Evolutionary conservation across 768 basidiomycete species (phyloP).

Genomic region (Leccinum longicurvipes): DNA sequence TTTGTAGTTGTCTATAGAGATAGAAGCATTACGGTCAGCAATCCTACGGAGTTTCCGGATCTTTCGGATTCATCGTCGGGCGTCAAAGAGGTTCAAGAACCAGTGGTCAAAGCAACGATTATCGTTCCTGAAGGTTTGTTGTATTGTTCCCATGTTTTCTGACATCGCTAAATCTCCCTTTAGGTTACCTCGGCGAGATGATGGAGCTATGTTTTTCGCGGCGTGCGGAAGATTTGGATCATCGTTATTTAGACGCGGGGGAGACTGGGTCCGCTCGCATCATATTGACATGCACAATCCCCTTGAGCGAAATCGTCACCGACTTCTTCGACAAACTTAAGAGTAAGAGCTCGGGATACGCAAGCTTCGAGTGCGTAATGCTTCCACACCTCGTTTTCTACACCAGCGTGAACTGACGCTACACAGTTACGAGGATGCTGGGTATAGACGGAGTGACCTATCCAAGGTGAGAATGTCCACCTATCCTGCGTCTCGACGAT

Average conservation of each 20-base stretch:
- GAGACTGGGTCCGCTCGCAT: constrained; percentile 49
- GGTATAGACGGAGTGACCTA: constrained; percentile 77
- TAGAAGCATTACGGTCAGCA: constrained; percentile 67
- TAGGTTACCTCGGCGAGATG: constrained; percentile 93
- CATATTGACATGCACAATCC: constrained; percentile 80
- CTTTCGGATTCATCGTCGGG: constrained; percentile 53
- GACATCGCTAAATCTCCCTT: background rate
- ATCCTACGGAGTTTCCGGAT: constrained; percentile 96
- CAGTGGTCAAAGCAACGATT: constrained; percentile 89
- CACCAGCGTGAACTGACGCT: background rate
- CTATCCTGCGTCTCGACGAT: background rate
- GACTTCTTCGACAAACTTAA: constrained; percentile 96
- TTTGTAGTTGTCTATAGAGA: constrained; percentile 71
- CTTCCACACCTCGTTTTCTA: background rate
- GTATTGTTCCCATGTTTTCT: background rate
- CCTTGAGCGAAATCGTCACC: constrained; percentile 89
- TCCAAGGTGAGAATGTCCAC: constrained; percentile 59
- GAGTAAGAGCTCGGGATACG: constrained; percentile 86
- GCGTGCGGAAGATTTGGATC: constrained; percentile 79
- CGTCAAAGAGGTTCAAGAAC: constrained; percentile 83
- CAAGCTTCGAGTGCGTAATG: constrained; percentile 78
- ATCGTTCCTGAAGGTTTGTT: constrained; percentile 84
- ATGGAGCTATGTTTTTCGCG: constrained; percentile 90
- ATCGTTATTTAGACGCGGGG: constrained; percentile 74
- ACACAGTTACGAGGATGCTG: constrained; percentile 88